Conservation (phyloP, 106 monocot species). For the Agapanthus africanus region DNA sequence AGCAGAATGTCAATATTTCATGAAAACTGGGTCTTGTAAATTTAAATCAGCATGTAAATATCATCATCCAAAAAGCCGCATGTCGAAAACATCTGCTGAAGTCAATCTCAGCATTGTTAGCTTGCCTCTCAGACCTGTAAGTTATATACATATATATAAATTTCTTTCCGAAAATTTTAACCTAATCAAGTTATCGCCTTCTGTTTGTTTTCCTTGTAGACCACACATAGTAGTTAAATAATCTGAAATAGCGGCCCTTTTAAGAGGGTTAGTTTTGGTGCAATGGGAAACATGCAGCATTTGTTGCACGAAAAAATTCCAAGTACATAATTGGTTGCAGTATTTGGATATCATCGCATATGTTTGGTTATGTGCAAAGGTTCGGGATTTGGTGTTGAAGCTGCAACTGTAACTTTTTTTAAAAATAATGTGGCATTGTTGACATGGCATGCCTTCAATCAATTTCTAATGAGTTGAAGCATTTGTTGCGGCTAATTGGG, state of each 20-base stretch:
- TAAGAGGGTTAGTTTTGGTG: background rate
- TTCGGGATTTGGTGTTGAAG: too few relatives aligned
- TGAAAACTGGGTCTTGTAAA: conserved; percentile 97
- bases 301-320: background rate
- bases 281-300: background rate
- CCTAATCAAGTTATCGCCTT: background rate
- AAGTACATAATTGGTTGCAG: background rate
- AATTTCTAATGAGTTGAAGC: too few relatives aligned
- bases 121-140: conserved; percentile 85
- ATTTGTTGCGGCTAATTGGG: too few relatives aligned
- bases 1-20: conserved; percentile 88
- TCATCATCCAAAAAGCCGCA: conserved; percentile 83
- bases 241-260: background rate
- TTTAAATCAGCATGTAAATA: conserved; percentile 85
- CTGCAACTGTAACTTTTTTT: too few relatives aligned
- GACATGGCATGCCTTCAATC: too few relatives aligned
- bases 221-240: background rate
- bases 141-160: conserved; percentile 7
- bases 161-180: background rate
- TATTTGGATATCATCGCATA: too few relatives aligned
- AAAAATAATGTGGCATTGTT: too few relatives aligned
- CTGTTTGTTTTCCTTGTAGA: background rate
- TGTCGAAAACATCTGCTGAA: conserved; percentile 48
- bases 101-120: conserved; percentile 63
- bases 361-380: too few relatives aligned